Evolutionary conservation across 805 yeast species (phyloP), one percentile per base, ranked within the genome.

Genomic region (Wickerhamomyces sydowiorum): DNA sequence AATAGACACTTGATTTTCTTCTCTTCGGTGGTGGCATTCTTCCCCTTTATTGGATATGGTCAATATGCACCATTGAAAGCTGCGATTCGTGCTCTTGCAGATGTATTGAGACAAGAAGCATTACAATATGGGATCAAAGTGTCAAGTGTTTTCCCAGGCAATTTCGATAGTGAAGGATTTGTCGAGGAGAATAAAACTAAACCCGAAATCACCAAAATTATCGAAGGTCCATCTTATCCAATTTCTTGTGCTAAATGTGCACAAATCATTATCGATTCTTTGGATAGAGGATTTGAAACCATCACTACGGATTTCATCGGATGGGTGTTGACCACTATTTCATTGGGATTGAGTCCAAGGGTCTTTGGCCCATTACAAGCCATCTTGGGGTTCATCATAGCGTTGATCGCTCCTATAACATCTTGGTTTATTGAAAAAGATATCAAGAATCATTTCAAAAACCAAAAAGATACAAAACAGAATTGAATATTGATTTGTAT

Each of bases 1-100:
- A 44, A 57, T 48, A 75, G 80, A 43, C 82, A 72, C 54, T 72
- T 79, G 50, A 77, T 79, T 20, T 75, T 70, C 46, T 82, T 74
- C 53, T 85, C 96, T 0, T 86, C 96, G 2, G 85, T 80, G 4
- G 78, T 83, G 9, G 89, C 95, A 3, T 78, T 83, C 50, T 91
- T 78, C 66, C 88, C 96, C 5, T 83, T 91, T 56, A 85, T 88
- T 35, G 99, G 99, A 0, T 93, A 93, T 59, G 74, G 80, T 0
- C 91, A 87, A 53, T 93, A 93, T 58, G 90, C 93, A 0, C 99
- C 99, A 1, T 62, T 80, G 50, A 93, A 93, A 59, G 82, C 87
- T 0, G 96, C 96, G 0, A 60, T 91, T 14, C 73, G 86, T 53
- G 68, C 95, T 0, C 65, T 93, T 13, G 81, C 89, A 0, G 85